These are phyloP conservation scores for Syncephalastrum racemosum DNA, from an alignment of 371 early-diverging fungal genomes.

Conservation along the genomic window DNA sequence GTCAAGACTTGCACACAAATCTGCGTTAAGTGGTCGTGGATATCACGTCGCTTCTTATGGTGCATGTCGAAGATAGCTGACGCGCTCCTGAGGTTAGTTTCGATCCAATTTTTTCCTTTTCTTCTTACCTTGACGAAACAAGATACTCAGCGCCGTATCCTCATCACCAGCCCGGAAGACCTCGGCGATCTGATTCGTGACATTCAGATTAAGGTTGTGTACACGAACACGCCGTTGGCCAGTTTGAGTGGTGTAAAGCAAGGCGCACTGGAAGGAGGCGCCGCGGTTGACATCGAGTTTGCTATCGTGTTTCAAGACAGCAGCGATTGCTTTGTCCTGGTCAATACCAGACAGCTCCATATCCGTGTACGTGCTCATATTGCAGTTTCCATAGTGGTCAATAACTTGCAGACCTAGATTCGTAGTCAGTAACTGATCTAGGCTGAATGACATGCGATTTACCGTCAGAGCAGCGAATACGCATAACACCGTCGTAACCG, in stretches of 20 bases:
- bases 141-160: slow-evolving; percentile 84
- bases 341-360: slow-evolving; percentile 92
- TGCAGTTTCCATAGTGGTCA: slow-evolving; percentile 95
- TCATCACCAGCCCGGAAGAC: slow-evolving; percentile 92
- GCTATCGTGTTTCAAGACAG: slow-evolving; percentile 87
- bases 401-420: slow-evolving; percentile 71
- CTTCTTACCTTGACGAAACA: slow-evolving; percentile 70
- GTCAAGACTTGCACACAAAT: slow-evolving; percentile 87
- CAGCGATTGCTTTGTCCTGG: slow-evolving; percentile 84
- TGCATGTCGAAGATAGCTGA: slow-evolving; percentile 74
- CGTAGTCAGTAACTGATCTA: background rate
- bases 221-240: slow-evolving; percentile 92
- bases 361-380: slow-evolving; percentile 92
- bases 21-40: slow-evolving; percentile 85
- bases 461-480: slow-evolving; percentile 91
- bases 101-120: slow-evolving; percentile 1
- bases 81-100: background rate
- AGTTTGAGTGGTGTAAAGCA: slow-evolving; percentile 87
- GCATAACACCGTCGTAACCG: slow-evolving; percentile 88
- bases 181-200: slow-evolving; percentile 78
- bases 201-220: slow-evolving; percentile 81
- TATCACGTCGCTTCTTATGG: slow-evolving; percentile 67
- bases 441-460: background rate
- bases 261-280: slow-evolving; percentile 86
- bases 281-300: slow-evolving; percentile 86